Evolutionary conservation across 805 yeast genomes (phyloP), one percentile per base, ranked within the genome.

Genomic region (Komagataella kurtzmanii): DNA sequence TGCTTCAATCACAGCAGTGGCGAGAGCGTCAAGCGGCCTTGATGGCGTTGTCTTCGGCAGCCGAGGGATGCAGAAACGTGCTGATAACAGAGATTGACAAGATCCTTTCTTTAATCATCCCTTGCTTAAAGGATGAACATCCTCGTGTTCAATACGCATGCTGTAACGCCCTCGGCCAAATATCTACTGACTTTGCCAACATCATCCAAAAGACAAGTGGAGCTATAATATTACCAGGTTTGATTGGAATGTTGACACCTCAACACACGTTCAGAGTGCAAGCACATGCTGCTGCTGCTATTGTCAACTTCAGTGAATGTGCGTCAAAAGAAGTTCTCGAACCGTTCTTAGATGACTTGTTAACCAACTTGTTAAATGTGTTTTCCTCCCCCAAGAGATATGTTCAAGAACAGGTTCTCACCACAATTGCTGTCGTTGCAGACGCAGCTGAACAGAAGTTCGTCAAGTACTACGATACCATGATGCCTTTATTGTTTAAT

Each of bases 271-370:
- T 95, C 50, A 75, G 98, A 61, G 99, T 93, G 21, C 98, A 91
- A 70, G 88, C 97, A 0, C 99, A 93, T 63, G 98, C 97, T 17
- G 97, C 99, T 46, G 99, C 99, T 50, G 99, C 99, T 0, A 73
- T 91, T 60, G 98, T 93, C 48, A 93, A 93, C 65, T 93, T 93
- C 65, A 80, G 91, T 45, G 99, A 93, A 67, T 88, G 85, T 56
- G 96, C 98, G 2, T 71, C 87, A 5, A 85, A 88, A 61, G 95
- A 86, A 55, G 79, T 83, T 8, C 71, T 93, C 58, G 97, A 89
- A 61, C 98, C 98, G n/a, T 90, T 85, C 61, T 74, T 93, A 61
- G 99, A 93, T 65, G 80, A 75, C 57, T 71, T 93, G 59, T 73
- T 93, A 53, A 75, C 80, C 40, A 85, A 87, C 58, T 71, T 93